phyloP scores from a whole-genome alignment of 257 asterid species.

The Verbascum thapsus region DNA sequence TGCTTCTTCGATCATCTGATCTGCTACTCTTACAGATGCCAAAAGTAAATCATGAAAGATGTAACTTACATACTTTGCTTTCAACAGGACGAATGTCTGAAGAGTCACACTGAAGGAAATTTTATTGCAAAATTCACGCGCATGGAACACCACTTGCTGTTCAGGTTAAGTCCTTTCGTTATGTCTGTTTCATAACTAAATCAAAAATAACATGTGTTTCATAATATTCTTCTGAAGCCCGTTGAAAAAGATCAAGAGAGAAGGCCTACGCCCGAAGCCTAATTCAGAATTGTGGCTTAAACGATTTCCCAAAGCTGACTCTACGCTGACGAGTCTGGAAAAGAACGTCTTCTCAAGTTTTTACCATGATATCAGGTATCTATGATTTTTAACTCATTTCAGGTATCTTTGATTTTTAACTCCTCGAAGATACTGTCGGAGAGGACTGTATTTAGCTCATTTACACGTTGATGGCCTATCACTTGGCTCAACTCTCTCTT shows the following conservation, averaged over 20 bases:
- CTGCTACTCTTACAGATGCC: no score
- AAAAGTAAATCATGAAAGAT: no score
- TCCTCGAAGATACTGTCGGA: background rate
- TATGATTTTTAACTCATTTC: background rate
- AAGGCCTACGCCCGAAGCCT: conserved; percentile 47
- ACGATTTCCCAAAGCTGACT: no score
- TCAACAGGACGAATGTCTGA: conserved; percentile 39
- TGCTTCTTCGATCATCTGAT: conserved; percentile 14
- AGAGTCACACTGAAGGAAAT: conserved; percentile 36
- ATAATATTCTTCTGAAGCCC: conserved; percentile 33
- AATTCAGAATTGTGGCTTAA: no score
- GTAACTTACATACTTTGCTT: no score
- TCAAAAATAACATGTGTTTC: no score
- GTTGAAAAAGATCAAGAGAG: conserved; percentile 42
- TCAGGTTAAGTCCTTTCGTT: no score
- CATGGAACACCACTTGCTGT: conserved; percentile 38
- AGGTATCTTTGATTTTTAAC: no score
- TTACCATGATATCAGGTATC: background rate
- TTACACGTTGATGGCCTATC: background rate
- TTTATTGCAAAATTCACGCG: conserved; percentile 34
- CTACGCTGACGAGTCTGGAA: background rate
- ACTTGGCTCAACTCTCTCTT: background rate
- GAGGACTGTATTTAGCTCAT: background rate
- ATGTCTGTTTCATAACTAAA: no score
- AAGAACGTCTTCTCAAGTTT: background rate